These are phyloP conservation scores for Sugiyamaella paludigena DNA, from an alignment of 1,139 yeast species.

Conservation along the genomic window DNA sequence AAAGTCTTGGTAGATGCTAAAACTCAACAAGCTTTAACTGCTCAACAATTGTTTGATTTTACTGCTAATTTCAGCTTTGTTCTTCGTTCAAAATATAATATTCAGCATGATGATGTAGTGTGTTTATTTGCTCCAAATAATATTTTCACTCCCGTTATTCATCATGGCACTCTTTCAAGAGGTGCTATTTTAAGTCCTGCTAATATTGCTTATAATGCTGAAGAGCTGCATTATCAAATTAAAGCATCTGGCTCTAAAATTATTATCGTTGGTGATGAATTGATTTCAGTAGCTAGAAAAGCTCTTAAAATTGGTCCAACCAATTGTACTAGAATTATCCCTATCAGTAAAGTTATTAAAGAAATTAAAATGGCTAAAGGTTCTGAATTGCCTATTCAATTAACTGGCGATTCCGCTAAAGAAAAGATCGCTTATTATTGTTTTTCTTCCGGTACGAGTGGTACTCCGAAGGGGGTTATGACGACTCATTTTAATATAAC, in stretches of 20 bases:
- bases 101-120: slow-evolving; percentile 35
- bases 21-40: slow-evolving; percentile 27
- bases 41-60: slow-evolving; percentile 22
- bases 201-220: slow-evolving; percentile 36
- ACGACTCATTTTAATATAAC: slow-evolving; percentile 50
- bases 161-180: slow-evolving; percentile 34
- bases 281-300: slow-evolving; percentile 25
- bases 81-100: slow-evolving; percentile 26
- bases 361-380: slow-evolving; percentile 16
- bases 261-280: slow-evolving; percentile 29
- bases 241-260: slow-evolving; percentile 31
- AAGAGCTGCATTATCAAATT: slow-evolving; percentile 40
- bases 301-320: slow-evolving; percentile 29
- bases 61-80: slow-evolving; percentile 27
- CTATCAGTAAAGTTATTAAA: slow-evolving; percentile 22
- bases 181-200: slow-evolving; percentile 41
- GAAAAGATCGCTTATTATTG: slow-evolving; percentile 39
- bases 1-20: slow-evolving; percentile 30
- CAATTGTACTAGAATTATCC: slow-evolving; percentile 19
- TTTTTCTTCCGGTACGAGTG: slow-evolving; percentile 78
- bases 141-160: slow-evolving; percentile 33
- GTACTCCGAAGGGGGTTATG: slow-evolving; percentile 70
- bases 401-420: slow-evolving; percentile 21
- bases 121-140: slow-evolving; percentile 34
- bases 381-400: slow-evolving; percentile 11